Evolutionary conservation across 768 basidiomycete species (phyloP), one percentile per base, ranked within the genome.

Genomic region (Tulasnella sp.): DNA sequence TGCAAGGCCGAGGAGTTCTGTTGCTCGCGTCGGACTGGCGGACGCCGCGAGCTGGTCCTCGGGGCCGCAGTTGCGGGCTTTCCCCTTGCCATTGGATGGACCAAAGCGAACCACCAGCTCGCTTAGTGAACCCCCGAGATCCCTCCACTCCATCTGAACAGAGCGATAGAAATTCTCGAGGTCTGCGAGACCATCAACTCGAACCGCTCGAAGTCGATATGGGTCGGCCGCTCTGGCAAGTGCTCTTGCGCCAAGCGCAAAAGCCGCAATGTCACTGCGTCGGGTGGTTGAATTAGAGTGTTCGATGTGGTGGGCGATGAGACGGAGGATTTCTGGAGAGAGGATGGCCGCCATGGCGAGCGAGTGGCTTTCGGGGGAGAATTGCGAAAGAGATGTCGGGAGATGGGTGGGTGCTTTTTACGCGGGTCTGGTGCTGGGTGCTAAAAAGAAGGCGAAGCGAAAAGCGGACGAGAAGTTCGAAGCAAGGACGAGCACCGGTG

Each of bases 141-240:
- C 71, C 38, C 78, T 72, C 78, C 78, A 79, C 42, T 56, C 73
- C 42, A 71, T 38, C 31, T 46, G 73, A 38, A 79, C 40, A 44
- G 78, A 40, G 12, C 44, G 36, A 71, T 68, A 79, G 56, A 42
- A 34, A 27, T 74, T 31, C 18, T 74, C n/a, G 42, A 79, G 36
- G 34, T 72, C 68, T 38, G n/a, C n/a, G 62, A 46, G n/a, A 21
- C 71, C 42, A 44, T 39, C 56, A 34, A 74, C 78, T 21, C 71
- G 71, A 42, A 79, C 19, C 36, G 2, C 10, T 38, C 27, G 27
- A 1, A 72, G 44, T 27, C 78, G 71, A 31, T 74, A 73, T 39
- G 78, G 78, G 71, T 79, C 78, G 14, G 78, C 73, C 12, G 78
- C 78, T 46, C 38, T 79, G n/a, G 78, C 56, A 38, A 71, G 56